These are phyloP conservation scores for Mrakiaceae sp. DNA, from an alignment of 1,284 basidiomycete genomes.

Conservation along the genomic window DNA sequence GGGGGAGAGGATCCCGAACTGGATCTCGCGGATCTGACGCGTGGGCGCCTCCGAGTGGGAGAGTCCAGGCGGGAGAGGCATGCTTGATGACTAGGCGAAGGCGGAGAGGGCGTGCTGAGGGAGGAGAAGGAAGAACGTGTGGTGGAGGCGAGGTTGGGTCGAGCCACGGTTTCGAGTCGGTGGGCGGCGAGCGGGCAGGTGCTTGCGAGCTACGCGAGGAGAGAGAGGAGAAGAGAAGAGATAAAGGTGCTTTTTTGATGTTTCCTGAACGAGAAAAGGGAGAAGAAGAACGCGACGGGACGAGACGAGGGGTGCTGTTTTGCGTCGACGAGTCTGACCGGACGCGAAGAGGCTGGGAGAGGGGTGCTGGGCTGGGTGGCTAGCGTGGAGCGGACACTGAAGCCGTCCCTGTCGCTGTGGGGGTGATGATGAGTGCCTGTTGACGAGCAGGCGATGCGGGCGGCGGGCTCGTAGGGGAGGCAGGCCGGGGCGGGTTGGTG, in stretches of 20 bases:
- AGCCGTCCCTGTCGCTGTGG: not conserved
- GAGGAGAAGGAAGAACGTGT: not conserved
- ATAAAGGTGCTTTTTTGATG: too few species aligned
- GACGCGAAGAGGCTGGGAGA: not conserved
- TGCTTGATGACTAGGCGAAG: not conserved
- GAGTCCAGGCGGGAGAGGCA: conserved; percentile 26
- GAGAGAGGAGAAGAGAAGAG: not conserved
- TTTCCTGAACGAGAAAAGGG: not conserved
- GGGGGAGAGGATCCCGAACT: conserved; percentile 98
- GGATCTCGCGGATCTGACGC: conserved; percentile 91
- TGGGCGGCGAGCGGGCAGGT: too few species aligned
- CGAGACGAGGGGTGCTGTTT: not conserved
- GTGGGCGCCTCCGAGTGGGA: conserved; percentile 84
- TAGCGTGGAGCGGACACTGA: not conserved
- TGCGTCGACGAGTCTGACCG: not conserved
- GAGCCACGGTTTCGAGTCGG: not conserved
- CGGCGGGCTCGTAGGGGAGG: not conserved
- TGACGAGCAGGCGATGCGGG: not conserved
- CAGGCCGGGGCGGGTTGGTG: not conserved
- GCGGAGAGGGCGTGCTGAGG: not conserved
- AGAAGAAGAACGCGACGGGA: not conserved
- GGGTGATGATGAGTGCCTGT: not conserved
- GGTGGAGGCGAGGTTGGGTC: not conserved
- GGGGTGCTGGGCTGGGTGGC: not conserved
- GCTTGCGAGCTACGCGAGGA: not conserved